Evolutionary conservation across 1,284 basidiomycete species (phyloP).

Genomic region (Stygiomarasmius scandens): DNA sequence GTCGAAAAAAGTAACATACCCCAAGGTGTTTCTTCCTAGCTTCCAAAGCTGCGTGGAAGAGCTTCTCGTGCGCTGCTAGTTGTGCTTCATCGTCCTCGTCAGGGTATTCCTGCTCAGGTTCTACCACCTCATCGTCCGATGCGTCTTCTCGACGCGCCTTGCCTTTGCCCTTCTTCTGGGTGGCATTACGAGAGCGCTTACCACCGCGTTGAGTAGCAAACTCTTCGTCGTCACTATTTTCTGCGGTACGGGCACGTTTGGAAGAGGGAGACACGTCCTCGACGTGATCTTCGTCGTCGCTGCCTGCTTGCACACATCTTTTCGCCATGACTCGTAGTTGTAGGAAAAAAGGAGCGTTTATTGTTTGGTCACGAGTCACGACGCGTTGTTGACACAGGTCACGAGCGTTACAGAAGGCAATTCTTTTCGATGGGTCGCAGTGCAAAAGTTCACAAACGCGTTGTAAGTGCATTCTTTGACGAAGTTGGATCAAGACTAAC

Average conservation of each 20-base stretch:
- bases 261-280: slow-evolving; percentile 29
- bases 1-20: slow-evolving; percentile 39
- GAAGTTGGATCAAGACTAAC: too few relatives aligned
- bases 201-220: slow-evolving; percentile 11
- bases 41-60: slow-evolving; percentile 56
- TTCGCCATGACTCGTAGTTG: slow-evolving; percentile 35
- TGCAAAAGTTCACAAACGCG: slow-evolving; percentile 51
- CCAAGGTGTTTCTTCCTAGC: slow-evolving; percentile 56
- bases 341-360: background rate
- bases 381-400: background rate
- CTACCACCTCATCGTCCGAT: slow-evolving; percentile 33
- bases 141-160: slow-evolving; percentile 33
- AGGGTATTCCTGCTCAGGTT: slow-evolving; percentile 33
- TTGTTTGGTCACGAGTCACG: background rate
- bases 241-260: slow-evolving; percentile 47
- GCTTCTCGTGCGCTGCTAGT: slow-evolving; percentile 61
- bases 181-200: background rate
- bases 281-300: slow-evolving; percentile 34
- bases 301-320: slow-evolving; percentile 35
- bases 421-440: slow-evolving; percentile 46
- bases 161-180: slow-evolving; percentile 29
- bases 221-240: slow-evolving; percentile 38
- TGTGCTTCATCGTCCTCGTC: slow-evolving; percentile 34
- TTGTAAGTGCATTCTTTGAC: slow-evolving; percentile 31
- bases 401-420: background rate